These are phyloP conservation scores for Lagenidium sp. DNA, from an alignment of 352 stramenopile genomes.

Conservation along the genomic window DNA sequence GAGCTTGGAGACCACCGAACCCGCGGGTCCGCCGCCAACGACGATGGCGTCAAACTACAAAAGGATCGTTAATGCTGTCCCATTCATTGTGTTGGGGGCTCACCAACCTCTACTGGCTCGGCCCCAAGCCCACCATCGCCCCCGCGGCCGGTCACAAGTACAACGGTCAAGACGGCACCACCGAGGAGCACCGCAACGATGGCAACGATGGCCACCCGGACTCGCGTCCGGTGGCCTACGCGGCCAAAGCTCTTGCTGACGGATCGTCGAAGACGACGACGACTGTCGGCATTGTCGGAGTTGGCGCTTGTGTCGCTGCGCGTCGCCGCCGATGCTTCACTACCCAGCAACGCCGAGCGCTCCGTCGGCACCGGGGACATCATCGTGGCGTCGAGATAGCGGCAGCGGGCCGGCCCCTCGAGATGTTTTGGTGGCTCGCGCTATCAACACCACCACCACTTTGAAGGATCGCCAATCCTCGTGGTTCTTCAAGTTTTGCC, in stretches of 20 bases:
- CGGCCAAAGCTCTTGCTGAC: background rate
- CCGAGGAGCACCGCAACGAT: background rate
- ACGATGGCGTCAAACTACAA: conserved; percentile 53
- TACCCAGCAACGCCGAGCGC: conserved; percentile 10
- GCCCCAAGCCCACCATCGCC: background rate
- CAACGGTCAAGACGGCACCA: background rate
- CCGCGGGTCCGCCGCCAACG: conserved; percentile 47
- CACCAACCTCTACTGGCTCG: background rate
- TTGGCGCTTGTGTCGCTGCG: background rate
- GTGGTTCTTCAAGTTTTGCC: too few relatives aligned
- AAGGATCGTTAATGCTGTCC: background rate
- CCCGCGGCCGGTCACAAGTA: background rate
- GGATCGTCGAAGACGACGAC: conserved; percentile 1
- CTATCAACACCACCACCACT: too few relatives aligned
- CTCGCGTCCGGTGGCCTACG: background rate
- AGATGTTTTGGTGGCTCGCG: too few relatives aligned
- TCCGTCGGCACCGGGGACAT: conserved; percentile 12
- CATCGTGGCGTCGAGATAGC: too few relatives aligned
- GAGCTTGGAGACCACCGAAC: conserved; percentile 38
- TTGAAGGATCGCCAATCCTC: too few relatives aligned
- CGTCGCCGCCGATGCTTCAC: background rate
- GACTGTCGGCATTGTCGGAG: too few relatives aligned
- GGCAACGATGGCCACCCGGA: background rate
- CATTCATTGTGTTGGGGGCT: background rate
- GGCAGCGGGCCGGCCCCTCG: too few relatives aligned